Evolutionary conservation across 345 rosid genomes (phyloP), one percentile per base, ranked within the genome.

Genomic region (Heritiera fomes): DNA sequence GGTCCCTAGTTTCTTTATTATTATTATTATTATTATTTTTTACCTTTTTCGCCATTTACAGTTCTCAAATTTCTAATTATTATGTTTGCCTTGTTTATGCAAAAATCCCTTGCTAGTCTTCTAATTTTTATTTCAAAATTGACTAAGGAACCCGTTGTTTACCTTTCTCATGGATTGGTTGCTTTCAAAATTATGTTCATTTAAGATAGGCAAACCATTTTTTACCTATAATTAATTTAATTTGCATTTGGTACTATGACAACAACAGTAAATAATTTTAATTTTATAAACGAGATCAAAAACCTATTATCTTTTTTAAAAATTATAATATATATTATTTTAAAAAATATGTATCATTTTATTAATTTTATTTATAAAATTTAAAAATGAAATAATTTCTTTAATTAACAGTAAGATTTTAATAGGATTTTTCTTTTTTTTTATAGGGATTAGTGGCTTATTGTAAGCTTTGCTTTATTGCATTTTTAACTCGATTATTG

Each of bases 401-500:
- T 34, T 34, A 34, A 34, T 34, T 34, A 34, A 34, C 38, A 3
- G 38, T 12, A 67, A 47, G 75, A 71, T 49, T 41, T 72, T 72
- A 17, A 72, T 32, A 20, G 61, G 75, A 53, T 72, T 53, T 72
- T 11, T 3, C 17, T 71, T 32, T 17, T 13, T 71, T 34, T 10
- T 34, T 34, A 23, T 34, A n/a, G 62, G 20, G 28, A 8, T 52
- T 72, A 20, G 47, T 20, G 13, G 28, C 4, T 52, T 72, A 20
- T 30, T 20, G 13, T 53, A 34, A 53, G 7, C 75, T 72, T 72
- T 72, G 28, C 4, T 43, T 45, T 67, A 34, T 43, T 67, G 34
- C 72, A 67, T 34, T 34, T 67, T n/a, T 43, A 41, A 67, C 50
- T 67, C 8, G 46, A 4, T 67, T 67, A 67, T 67, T 43, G 72